Evolutionary conservation across 140 eudicot genomes (phyloP), one percentile per base, ranked within the genome.

Genomic region (Flaveria floridana): DNA sequence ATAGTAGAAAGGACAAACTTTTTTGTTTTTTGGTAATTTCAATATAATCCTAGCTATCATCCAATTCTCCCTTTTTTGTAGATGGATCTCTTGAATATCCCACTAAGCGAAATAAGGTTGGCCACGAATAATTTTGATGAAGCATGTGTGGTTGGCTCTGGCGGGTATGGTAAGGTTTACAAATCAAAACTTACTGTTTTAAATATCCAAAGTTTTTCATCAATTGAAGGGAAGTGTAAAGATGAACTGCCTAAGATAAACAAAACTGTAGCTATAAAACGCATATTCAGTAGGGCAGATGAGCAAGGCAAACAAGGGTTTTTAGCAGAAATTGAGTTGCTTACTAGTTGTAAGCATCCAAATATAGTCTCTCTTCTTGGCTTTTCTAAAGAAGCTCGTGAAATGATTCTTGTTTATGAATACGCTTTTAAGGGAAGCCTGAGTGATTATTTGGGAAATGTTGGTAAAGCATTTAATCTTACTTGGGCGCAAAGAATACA

Each of bases 281-380:
- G 72, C n/a, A 67, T 67, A n/a, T 6, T 7, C 12, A 67, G 5
- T 3, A 18, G 55, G 44, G 10, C 6, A 18, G 72, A 42, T 19
- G 34, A 41, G 55, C 72, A 18, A 67, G 39, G 56, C 2, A 21
- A 12, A 20, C 37, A 44, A 18, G 56, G 55, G 34, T 67, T 41
- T 19, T 41, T 42, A 18, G 20, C 72, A 10, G 72, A 67, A 67
- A 18, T 67, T 42, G 72, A 57, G 41, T 13, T 58, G 69, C 77
- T 73, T 41, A 41, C 42, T 20, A 41, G 77, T 21, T 73, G 77
- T 58, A 73, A 73, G 69, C 77, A 73, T 73, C 57, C 16, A 14
- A 73, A 73, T 58, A 23, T 73, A 13, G 58, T 58, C 11, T 20
- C 69, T 20, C 69, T 41, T 58, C 44, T 73, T 20, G 77, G 77